phyloP scores from a whole-genome alignment of 495 filamentous ascomycete species.

The Hypoxylon perforatum region DNA sequence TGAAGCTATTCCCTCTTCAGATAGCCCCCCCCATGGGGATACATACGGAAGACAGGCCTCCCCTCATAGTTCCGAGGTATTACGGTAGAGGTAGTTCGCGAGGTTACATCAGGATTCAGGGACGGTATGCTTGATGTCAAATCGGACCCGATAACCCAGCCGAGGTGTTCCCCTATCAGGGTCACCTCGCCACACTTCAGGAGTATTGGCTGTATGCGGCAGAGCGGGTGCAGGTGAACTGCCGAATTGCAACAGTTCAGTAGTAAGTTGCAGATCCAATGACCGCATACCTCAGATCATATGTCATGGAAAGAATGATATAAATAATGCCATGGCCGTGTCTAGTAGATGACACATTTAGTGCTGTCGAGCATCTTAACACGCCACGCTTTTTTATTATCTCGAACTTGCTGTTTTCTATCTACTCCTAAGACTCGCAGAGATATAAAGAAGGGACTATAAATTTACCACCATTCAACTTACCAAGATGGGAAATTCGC shows the following conservation, averaged over 20 bases:
- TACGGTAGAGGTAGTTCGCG: not conserved
- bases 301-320: not conserved
- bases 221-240: not conserved
- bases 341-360: not conserved
- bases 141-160: not conserved
- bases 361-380: not conserved
- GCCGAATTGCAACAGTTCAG: not conserved
- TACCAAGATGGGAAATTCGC: slow-evolving; percentile 16
- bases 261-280: not conserved
- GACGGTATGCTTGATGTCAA: not conserved
- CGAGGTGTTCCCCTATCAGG: not conserved
- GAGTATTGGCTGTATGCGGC: slow-evolving; percentile 7
- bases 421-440: too few relatives aligned
- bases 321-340: not conserved
- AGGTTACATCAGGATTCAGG: not conserved
- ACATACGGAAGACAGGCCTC: not conserved
- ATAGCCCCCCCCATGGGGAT: not conserved
- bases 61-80: not conserved
- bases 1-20: not conserved
- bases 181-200: not conserved
- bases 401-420: not conserved
- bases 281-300: not conserved
- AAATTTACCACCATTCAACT: not conserved
- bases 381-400: not conserved
- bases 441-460: slow-evolving; percentile 39